Percentiles rank a stretch among this genome's conserved stretches.
Conservation (phyloP, 1,284 basidiomycete species). For the Fomitopsis palustris region DNA sequence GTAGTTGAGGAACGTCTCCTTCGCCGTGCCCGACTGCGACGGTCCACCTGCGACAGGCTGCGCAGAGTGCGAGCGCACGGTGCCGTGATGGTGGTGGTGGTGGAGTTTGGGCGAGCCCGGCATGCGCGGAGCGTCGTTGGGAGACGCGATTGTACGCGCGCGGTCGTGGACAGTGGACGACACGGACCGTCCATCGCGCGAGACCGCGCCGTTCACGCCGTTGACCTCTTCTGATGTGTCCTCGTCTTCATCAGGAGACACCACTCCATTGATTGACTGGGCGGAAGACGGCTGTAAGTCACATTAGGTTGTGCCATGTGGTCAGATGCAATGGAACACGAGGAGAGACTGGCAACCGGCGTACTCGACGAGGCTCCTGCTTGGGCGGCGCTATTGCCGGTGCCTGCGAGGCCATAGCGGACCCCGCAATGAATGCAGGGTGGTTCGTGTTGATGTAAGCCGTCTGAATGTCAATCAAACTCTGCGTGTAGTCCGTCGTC, state of each 20-base stretch:
- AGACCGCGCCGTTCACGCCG: conserved; percentile 48
- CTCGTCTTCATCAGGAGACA: conserved; percentile 54
- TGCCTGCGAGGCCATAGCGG: conserved; percentile 49
- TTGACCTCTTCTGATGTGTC: conserved; percentile 49
- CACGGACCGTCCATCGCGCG: conserved; percentile 68
- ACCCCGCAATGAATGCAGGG: conserved; percentile 81
- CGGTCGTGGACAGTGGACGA: conserved; percentile 82
- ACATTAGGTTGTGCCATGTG: conserved; percentile 14
- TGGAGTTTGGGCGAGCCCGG: conserved; percentile 35
- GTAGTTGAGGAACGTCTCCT: conserved; percentile 92
- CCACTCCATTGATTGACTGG: conserved; percentile 42
- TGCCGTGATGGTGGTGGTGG: conserved; percentile 24
- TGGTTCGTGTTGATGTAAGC: conserved; percentile 99
- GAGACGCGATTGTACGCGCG: conserved; percentile 33
- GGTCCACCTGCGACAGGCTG: conserved; percentile 16
- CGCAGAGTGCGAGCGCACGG: conserved; percentile 33
- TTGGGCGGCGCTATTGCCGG: conserved; percentile 38
- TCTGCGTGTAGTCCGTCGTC: conserved; percentile 94
- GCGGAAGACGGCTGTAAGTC: conserved; percentile 19
- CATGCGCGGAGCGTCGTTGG: conserved; percentile 26
- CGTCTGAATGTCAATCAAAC: conserved; percentile 95
- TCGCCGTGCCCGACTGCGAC: conserved; percentile 42
- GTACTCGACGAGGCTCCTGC: conserved; percentile 48
- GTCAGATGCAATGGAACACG: conserved; percentile 4
- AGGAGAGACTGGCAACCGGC: conserved; percentile 22